Conservation (phyloP, 2,329 filamentous ascomycete species). For the Colletotrichum tofieldiae region DNA sequence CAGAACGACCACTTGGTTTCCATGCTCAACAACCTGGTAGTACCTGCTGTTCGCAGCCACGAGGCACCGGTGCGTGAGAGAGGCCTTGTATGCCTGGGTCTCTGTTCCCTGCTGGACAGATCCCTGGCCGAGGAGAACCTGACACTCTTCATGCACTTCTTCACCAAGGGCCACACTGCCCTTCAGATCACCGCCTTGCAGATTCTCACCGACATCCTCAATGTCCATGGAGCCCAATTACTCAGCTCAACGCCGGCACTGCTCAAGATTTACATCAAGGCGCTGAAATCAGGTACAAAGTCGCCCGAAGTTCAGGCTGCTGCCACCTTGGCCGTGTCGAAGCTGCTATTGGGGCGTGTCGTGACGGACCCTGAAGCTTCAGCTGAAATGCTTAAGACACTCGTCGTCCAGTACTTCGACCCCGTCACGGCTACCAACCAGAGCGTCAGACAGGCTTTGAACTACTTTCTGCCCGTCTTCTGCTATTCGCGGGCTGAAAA, state of each 20-base stretch:
- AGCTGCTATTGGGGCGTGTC: constrained; percentile 86
- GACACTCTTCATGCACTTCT: constrained; percentile 95
- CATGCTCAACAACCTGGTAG: constrained; percentile 98
- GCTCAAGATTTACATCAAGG: constrained; percentile 88
- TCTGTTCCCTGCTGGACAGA: constrained; percentile 93
- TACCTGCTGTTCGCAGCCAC: constrained; percentile 93
- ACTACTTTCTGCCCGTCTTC: constrained; percentile 96
- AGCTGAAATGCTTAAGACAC: constrained; percentile 84
- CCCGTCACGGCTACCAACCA: constrained; percentile 86
- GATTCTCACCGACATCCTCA: constrained; percentile 93
- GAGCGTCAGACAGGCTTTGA: constrained; percentile 86
- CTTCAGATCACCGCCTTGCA: constrained; percentile 93
- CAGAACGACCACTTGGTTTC: constrained; percentile 92
- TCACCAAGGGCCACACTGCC: constrained; percentile 90
- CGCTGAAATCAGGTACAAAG: constrained; percentile 80
- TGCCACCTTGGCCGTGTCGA: constrained; percentile 86
- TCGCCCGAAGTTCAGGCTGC: constrained; percentile 84
- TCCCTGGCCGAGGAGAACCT: constrained; percentile 94
- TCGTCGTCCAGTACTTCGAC: constrained; percentile 91
- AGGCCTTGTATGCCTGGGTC: constrained; percentile 88
- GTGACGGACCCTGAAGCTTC: constrained; percentile 79
- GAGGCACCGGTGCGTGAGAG: constrained; percentile 94
- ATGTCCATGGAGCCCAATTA: constrained; percentile 87
- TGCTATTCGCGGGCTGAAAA: constrained; percentile 89
- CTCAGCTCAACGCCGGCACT: constrained; percentile 78